phyloP scores from a whole-genome alignment of 2,329 filamentous ascomycete genomes.

The Paraconiothyrium brasiliense region DNA sequence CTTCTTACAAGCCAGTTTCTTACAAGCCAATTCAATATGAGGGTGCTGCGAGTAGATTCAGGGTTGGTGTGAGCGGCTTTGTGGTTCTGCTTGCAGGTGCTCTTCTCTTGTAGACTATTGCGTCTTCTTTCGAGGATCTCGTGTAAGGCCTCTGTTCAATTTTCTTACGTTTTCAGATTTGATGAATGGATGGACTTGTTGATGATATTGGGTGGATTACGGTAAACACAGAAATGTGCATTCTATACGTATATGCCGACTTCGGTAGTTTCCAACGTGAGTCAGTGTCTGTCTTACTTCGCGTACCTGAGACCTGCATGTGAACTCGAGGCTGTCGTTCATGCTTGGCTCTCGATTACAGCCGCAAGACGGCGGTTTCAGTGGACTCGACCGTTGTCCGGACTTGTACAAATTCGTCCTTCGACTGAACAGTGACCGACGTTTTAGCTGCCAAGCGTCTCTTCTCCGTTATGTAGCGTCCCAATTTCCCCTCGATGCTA shows the following conservation, averaged over 20 bases:
- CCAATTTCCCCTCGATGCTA: slow-evolving; percentile 4
- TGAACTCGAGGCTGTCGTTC: neutral
- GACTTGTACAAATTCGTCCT: neutral
- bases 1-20: neutral
- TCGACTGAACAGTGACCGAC: neutral
- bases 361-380: neutral
- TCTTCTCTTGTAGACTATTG: slow-evolving; percentile 30
- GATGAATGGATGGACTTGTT: slow-evolving; percentile 6
- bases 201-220: slow-evolving; percentile 1
- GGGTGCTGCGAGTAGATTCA: slow-evolving; percentile 36
- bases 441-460: neutral
- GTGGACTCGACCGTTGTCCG: neutral
- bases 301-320: slow-evolving; percentile 8
- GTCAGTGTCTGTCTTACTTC: neutral
- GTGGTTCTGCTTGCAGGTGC: slow-evolving; percentile 32
- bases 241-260: neutral
- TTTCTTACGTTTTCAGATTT: neutral
- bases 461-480: neutral
- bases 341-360: neutral
- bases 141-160: neutral
- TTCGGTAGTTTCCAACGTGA: neutral
- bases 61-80: slow-evolving; percentile 31
- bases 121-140: neutral
- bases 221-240: neutral
- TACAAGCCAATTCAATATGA: slow-evolving; percentile 31